Conservation (phyloP, 192 early-diverging fungal species). For the Glomus cerebriforme region DNA sequence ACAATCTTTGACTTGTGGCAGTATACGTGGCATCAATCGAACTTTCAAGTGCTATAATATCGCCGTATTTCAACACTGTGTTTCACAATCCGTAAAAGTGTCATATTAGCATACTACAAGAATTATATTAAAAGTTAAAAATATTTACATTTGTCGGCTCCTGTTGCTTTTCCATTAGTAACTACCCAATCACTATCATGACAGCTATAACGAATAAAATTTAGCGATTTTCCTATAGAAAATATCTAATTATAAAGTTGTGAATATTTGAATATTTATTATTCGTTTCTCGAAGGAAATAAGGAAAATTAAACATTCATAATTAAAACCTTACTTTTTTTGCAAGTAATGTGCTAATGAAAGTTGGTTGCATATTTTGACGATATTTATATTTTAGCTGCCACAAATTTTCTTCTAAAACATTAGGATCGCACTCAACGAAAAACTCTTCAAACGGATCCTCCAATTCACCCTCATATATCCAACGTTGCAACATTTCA, state of each 20-base stretch:
- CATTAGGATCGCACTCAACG: slow-evolving; percentile 58
- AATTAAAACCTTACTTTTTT: slow-evolving; percentile 64
- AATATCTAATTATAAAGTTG: slow-evolving; percentile 61
- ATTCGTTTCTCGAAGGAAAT: not conserved
- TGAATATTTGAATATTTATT: not conserved
- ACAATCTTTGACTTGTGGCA: slow-evolving; percentile 74
- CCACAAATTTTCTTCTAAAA: slow-evolving; percentile 79
- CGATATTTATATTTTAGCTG: slow-evolving; percentile 72
- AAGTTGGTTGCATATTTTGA: slow-evolving; percentile 84
- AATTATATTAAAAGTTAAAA: not conserved
- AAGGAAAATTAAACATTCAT: too few species aligned
- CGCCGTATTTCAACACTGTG: slow-evolving; percentile 62
- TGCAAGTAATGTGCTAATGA: slow-evolving; percentile 72
- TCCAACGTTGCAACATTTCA: slow-evolving; percentile 86
- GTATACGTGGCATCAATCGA: slow-evolving; percentile 74
- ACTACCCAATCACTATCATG: slow-evolving; percentile 50
- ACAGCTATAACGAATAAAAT: slow-evolving; percentile 73
- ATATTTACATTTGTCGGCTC: not conserved
- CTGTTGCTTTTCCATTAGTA: not conserved
- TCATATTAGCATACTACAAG: not conserved
- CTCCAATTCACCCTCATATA: slow-evolving; percentile 90
- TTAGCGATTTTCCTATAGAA: slow-evolving; percentile 85
- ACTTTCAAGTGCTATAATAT: slow-evolving; percentile 68
- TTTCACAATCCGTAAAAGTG: not conserved
- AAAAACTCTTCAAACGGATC: slow-evolving; percentile 96